Base-by-base conservation (phyloP, 2,329 filamentous ascomycete species). In the Calycina marina region DNA sequence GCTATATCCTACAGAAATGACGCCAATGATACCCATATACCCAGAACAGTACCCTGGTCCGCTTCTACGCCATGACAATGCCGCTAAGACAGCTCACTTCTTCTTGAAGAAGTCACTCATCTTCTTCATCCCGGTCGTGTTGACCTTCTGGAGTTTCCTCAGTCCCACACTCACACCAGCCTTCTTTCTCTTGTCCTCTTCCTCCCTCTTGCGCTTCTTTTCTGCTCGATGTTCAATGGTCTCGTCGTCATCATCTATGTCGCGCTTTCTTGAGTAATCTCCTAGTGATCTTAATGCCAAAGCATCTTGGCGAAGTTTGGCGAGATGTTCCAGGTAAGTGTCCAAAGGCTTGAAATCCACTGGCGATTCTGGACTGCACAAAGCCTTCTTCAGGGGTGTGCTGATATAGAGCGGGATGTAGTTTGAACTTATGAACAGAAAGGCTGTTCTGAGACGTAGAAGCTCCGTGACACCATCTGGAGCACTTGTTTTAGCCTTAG, bases 91-190 rank as follows among this genome's bases (percentile, higher is more conserved):
- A 15, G 9, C 31, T 46, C 30, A 51, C 37, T 58, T 60, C 59
- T 88, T 92, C 38, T 73, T 73, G 56, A 98, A 98, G 59, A 98
- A 98, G 40, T 77, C 71, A 52, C 82, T 93, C 69, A 98, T 70
- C 63, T 96, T 98, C 67, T 81, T 90, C 90, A 98, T 98, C 2
- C 90, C 90, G 14, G 60, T 72, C 0, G 79, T 86, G 57, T 96
- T 81, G 29, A 86, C 88, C 60, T 96, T 98, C 54, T 80, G 80
- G 49, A 98, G 54, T 29, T 86, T 69, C 51, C 75, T 77, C 1
- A 94, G 72, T 0, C 73, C 86, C 16, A 74, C 66, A 40, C 80
- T 90, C 57, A 82, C 70, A 14, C 62, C 63, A 3, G 69, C 72
- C 59, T 92, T 86, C 57, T 77, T 86, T 54, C 72, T 77, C 59